Evolutionary conservation across 139 green algal species (phyloP), one percentile per base, ranked within the genome.

Genomic region (Picochlorum costavermella): DNA sequence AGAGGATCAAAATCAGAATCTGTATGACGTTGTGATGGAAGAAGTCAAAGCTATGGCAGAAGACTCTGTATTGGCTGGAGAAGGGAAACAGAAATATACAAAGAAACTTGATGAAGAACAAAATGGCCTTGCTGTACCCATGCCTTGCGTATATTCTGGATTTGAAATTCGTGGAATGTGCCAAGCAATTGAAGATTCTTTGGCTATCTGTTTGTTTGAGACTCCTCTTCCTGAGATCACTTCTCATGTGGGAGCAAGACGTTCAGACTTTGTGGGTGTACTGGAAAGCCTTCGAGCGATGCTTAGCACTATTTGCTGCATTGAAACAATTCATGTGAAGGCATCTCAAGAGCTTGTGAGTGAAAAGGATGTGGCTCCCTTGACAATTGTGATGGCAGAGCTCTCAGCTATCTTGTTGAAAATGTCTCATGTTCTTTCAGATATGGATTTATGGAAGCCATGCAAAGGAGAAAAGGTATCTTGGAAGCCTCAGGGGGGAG

Each of bases 361-460:
- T 28, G 46, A 4, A 28, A 11, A 14, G 12, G n/a, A 28, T 53
- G 8, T 28, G 20, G 16, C 1, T 53, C 16, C 16, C 12, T 28
- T 53, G 17, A 53, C 17, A 6, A 28, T 14, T 23, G 17, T 53
- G 17, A 2, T 53, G 16, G 46, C 46, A 28, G 46, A 20, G 0
- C 16, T 53, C 12, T 8, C 46, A 53, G 46, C 46, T 28, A 53
- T 53, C 17, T 6, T 53, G 5, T 20, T 23, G n/a, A 20, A 53
- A 20, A 23, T 23, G 46, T 20, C 16, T 8, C 17, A 53, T 53
- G 46, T 23, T 23, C 46, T 53, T 53, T 53, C 17, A 6, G 17
- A 23, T 23, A 53, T 53, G 46, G 46, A 53, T 53, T 23, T 53
- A 53, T 53, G 16, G 16, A 53, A 53, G 46, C 46, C 46, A 6